Conservation (phyloP, 768 basidiomycete genomes). For the Russula emetica region DNA sequence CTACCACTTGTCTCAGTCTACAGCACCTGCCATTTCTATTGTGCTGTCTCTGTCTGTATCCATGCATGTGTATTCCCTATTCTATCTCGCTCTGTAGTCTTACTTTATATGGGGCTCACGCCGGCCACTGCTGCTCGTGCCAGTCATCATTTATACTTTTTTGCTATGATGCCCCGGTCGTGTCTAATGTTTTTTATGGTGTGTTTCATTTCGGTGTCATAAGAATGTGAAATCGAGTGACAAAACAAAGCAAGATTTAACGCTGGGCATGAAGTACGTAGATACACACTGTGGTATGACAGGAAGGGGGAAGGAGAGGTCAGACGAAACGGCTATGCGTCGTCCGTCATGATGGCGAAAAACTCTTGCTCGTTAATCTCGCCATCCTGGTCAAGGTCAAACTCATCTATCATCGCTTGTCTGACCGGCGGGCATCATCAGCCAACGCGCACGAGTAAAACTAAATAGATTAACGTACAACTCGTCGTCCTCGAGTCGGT, state of each 20-base stretch:
- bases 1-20: slow-evolving; percentile 20
- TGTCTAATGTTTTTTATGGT: neutral
- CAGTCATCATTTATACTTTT: slow-evolving; percentile 17
- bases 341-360: slow-evolving; percentile 95
- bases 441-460: neutral
- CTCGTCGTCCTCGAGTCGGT: slow-evolving; percentile 92
- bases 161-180: slow-evolving; percentile 3
- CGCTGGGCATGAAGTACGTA: neutral
- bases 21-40: slow-evolving; percentile 9
- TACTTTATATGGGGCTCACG: slow-evolving; percentile 21
- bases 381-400: slow-evolving; percentile 96
- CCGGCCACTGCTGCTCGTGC: neutral
- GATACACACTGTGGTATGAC: neutral
- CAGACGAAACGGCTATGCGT: slow-evolving; percentile 44
- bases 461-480: slow-evolving; percentile 56
- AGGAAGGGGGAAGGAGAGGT: neutral
- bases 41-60: slow-evolving; percentile 21
- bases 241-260: slow-evolving; percentile 5
- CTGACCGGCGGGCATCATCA: slow-evolving; percentile 40
- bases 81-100: slow-evolving; percentile 25
- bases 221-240: neutral
- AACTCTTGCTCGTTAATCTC: slow-evolving; percentile 98
- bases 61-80: slow-evolving; percentile 29
- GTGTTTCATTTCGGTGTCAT: neutral
- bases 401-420: slow-evolving; percentile 99